Base-by-base conservation (phyloP, 2,329 filamentous ascomycete species). In the Exophiala viscosa region DNA sequence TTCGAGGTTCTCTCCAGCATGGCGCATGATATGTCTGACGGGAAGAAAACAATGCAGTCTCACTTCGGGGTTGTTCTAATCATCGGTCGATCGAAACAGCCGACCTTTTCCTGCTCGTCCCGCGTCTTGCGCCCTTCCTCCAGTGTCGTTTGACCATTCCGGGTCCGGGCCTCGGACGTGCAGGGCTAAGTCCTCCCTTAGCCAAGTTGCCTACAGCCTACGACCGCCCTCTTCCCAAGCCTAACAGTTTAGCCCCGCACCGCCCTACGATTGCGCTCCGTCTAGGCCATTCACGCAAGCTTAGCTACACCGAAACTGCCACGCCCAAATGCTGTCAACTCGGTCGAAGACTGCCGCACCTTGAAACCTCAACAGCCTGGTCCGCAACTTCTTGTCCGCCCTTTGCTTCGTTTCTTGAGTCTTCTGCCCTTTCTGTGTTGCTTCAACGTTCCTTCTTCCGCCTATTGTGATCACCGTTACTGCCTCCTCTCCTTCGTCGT, bases 351-450 rank as follows among this genome's bases (percentile, higher is more conserved):
- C 40, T 23, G 17, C 40, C 13, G 40, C 40, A 36, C 40, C 17
- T 42, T 42, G 10, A 23, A 42, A 23, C 40, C 20, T 42, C 34
- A 42, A n/a, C 45, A 45, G 46, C 15, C 28, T 50, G 14, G 44
- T 41, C 33, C 20, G 40, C 40, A 23, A 18, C 32, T 23, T 41
- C 23, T 15, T 34, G 34, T 40, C 45, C 31, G 32, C 13, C 5
- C n/a, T 34, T 32, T 28, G 23, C 47, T 35, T 47, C 32, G 13
- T 17, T 38, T 45, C 43, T 35, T n/a, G n/a, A 8, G 11, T 14
- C n/a, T 41, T 8, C 38, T 45, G 20, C 33, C 17, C 31, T 17
- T 33, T 23, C 34, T 14, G 20, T 18, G n/a, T 14, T 2, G 34
- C 3, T 18, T 28, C 23, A 28, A 4, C 23, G 23, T 28, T 7